Evolutionary conservation across 1,139 yeast genomes (phyloP).

Genomic region (Diutina mesorugosa): DNA sequence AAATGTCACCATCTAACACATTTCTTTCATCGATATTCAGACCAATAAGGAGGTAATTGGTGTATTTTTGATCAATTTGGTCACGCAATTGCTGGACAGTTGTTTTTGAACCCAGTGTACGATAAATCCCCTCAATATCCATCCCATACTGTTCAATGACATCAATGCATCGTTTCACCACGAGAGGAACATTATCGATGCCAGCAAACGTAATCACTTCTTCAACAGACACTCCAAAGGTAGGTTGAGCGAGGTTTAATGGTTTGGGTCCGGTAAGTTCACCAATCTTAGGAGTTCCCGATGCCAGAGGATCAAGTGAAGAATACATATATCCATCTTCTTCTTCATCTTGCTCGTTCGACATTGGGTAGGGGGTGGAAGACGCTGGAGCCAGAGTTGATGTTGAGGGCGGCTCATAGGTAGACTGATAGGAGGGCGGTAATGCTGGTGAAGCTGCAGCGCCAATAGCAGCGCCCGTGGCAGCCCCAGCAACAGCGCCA

Average conservation of each 20-base stretch:
- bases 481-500: constrained; percentile 4
- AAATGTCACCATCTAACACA: constrained; percentile 56
- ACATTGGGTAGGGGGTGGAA: background rate
- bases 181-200: constrained; percentile 79
- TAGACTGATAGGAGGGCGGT: background rate
- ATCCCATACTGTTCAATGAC: constrained; percentile 77
- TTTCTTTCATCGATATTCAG: constrained; percentile 31
- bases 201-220: constrained; percentile 67
- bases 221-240: constrained; percentile 76
- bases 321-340: background rate
- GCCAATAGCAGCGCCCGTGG: background rate
- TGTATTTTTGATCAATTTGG: constrained; percentile 67
- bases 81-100: constrained; percentile 64
- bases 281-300: constrained; percentile 5
- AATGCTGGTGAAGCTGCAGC: background rate
- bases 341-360: background rate
- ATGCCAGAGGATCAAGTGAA: constrained; percentile 23
- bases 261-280: constrained; percentile 32
- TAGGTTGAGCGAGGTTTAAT: constrained; percentile 30
- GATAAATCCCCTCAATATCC: constrained; percentile 78
- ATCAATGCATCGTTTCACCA: constrained; percentile 80
- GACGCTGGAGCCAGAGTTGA: background rate
- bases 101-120: constrained; percentile 69
- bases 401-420: background rate
- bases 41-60: constrained; percentile 38